Evolutionary conservation across 1,139 yeast genomes (phyloP).

Genomic region (Debaryomyces nepalensis): DNA sequence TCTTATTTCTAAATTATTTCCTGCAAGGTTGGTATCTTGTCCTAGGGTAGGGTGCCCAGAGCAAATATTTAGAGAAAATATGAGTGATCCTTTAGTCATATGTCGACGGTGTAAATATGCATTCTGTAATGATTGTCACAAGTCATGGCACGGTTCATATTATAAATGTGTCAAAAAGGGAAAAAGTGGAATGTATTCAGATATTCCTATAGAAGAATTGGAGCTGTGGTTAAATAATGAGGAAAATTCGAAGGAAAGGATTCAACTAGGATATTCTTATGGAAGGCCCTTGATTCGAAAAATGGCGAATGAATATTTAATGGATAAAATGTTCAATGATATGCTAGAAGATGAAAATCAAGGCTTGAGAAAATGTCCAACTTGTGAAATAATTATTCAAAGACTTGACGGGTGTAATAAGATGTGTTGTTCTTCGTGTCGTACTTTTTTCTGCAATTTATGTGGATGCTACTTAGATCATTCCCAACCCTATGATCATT

Average conservation of each 20-base stretch:
- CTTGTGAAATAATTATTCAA: constrained; percentile 58
- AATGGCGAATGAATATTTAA: constrained; percentile 49
- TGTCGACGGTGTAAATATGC: constrained; percentile 61
- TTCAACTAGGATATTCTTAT: constrained; percentile 49
- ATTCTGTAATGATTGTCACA: constrained; percentile 62
- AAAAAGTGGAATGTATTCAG: constrained; percentile 28
- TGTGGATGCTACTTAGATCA: constrained; percentile 52
- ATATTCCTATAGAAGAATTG: constrained; percentile 49
- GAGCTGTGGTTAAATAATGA: constrained; percentile 39
- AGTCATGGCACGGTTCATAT: constrained; percentile 69
- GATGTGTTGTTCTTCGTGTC: constrained; percentile 62
- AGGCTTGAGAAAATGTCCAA: constrained; percentile 56
- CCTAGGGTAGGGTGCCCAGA: constrained; percentile 51
- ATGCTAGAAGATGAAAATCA: constrained; percentile 46
- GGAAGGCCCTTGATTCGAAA: constrained; percentile 51
- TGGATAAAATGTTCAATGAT: constrained; percentile 54
- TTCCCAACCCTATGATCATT: constrained; percentile 60
- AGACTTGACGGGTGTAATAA: constrained; percentile 71
- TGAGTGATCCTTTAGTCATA: constrained; percentile 56
- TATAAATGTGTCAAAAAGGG: constrained; percentile 46
- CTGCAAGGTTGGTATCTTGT: constrained; percentile 56
- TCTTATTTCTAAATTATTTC: constrained; percentile 49
- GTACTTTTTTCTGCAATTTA: constrained; percentile 56
- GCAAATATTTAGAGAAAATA: constrained; percentile 51
- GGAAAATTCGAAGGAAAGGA: constrained; percentile 34